These are phyloP conservation scores for Apiotrichum mycotoxinovorans DNA, from an alignment of 1,284 basidiomycete genomes.

Conservation along the genomic window DNA sequence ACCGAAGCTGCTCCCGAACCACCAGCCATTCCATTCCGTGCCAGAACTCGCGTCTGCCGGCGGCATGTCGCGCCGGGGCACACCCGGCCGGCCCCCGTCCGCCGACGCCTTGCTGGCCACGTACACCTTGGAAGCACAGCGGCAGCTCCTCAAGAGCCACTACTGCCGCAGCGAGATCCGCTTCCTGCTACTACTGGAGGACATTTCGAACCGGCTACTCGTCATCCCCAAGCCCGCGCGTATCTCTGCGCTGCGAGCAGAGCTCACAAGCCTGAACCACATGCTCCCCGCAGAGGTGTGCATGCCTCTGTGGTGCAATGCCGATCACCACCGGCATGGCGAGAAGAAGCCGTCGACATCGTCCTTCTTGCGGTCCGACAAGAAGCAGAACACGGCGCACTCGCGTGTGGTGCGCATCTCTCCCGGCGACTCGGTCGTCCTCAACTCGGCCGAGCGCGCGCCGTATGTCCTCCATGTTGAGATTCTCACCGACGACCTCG, in stretches of 20 bases:
- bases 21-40: constrained; percentile 56
- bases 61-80: constrained; percentile 53
- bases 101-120: constrained; percentile 52
- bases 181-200: constrained; percentile 84
- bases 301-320: constrained; percentile 93
- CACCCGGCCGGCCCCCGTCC: constrained; percentile 49
- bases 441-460: constrained; percentile 95
- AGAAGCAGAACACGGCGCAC: constrained; percentile 61
- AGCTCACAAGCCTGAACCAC: constrained; percentile 93
- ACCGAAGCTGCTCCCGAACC: constrained; percentile 14
- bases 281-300: constrained; percentile 87
- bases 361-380: not conserved
- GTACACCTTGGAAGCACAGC: constrained; percentile 66
- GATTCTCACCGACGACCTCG: constrained; percentile 83
- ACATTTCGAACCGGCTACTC: constrained; percentile 86
- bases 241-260: constrained; percentile 89
- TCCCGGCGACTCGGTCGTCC: constrained; percentile 93
- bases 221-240: constrained; percentile 91
- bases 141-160: constrained; percentile 74
- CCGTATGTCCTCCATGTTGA: constrained; percentile 93
- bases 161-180: constrained; percentile 91
- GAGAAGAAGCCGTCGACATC: constrained; percentile 14
- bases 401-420: constrained; percentile 96
- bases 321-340: constrained; percentile 53
- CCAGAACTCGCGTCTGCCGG: constrained; percentile 55